A percentile compares a stretch with the other conserved stretches of the same genome.
Evolutionary conservation across 2,329 filamentous ascomycete genomes (phyloP).

Genomic region (Didymellaceae sp.): DNA sequence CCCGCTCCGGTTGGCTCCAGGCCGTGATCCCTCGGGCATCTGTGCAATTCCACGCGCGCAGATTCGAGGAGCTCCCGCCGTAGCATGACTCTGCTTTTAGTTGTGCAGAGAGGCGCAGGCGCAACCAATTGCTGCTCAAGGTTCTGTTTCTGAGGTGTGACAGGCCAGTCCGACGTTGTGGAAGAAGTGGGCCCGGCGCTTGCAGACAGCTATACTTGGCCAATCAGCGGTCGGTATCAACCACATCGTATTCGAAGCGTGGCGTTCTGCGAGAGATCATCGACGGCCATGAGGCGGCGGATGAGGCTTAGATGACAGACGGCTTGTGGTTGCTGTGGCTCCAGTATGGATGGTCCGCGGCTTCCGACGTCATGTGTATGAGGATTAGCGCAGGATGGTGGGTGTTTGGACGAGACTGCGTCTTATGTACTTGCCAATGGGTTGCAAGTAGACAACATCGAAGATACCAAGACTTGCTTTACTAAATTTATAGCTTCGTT

Average conservation of each 20-base stretch:
- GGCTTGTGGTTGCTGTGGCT: constrained; percentile 16
- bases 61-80: constrained; percentile 41
- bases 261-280: constrained; percentile 14
- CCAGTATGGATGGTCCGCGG: neutral
- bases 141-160: constrained; percentile 35
- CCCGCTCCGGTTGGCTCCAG: constrained; percentile 36
- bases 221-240: constrained; percentile 32
- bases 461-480: constrained; percentile 7
- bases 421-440: constrained; percentile 1
- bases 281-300: constrained; percentile 13
- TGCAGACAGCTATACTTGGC: constrained; percentile 21
- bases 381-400: neutral
- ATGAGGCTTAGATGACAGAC: constrained; percentile 16
- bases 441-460: constrained; percentile 3
- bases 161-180: constrained; percentile 1
- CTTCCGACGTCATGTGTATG: constrained; percentile 11
- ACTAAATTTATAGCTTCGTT: no score
- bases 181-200: constrained; percentile 36
- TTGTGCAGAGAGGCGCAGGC: constrained; percentile 41
- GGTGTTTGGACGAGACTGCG: constrained; percentile 15
- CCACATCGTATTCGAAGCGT: constrained; percentile 18
- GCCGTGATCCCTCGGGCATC: constrained; percentile 31
- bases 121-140: constrained; percentile 39
- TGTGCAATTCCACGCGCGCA: constrained; percentile 28
- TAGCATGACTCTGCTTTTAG: constrained; percentile 33